A percentile compares a stretch with the other conserved stretches of the same genome.
Conservation (phyloP, 2,329 filamentous ascomycete species). For the Stachybotrys elegans region DNA sequence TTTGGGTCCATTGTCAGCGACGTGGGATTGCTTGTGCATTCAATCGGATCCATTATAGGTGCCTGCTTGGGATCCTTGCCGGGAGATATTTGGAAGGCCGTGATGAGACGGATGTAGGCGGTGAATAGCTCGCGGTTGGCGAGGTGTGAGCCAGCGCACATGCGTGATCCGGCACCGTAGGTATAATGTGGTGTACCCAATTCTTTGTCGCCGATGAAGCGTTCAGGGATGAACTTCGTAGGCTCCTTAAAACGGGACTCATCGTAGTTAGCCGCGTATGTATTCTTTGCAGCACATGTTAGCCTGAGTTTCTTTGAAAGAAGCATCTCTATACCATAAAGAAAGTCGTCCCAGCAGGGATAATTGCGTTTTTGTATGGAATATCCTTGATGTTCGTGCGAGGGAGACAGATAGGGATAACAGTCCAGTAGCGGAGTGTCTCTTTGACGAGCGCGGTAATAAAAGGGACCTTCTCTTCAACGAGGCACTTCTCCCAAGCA, state of each 20-base stretch:
- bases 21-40: conserved; percentile 52
- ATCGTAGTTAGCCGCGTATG: conserved; percentile 72
- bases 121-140: conserved; percentile 60
- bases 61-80: conserved; percentile 38
- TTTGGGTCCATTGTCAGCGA: conserved; percentile 57
- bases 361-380: conserved; percentile 58
- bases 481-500: conserved; percentile 68
- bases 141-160: conserved; percentile 59
- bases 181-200: conserved; percentile 55
- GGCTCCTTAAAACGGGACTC: conserved; percentile 61
- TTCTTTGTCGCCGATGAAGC: conserved; percentile 56
- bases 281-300: conserved; percentile 58
- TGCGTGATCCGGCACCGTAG: conserved; percentile 58
- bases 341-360: conserved; percentile 73
- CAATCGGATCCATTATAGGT: conserved; percentile 51
- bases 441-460: conserved; percentile 76
- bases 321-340: conserved; percentile 63
- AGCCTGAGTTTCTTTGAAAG: too few relatives aligned
- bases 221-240: conserved; percentile 60
- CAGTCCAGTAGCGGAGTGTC: conserved; percentile 71
- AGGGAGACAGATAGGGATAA: conserved; percentile 74
- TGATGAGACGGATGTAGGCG: conserved; percentile 53
- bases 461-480: conserved; percentile 73
- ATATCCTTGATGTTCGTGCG: conserved; percentile 69
- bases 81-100: conserved; percentile 50